phyloP scores from a whole-genome alignment of 2,329 filamentous ascomycete species.

The Ciborinia camelliae region DNA sequence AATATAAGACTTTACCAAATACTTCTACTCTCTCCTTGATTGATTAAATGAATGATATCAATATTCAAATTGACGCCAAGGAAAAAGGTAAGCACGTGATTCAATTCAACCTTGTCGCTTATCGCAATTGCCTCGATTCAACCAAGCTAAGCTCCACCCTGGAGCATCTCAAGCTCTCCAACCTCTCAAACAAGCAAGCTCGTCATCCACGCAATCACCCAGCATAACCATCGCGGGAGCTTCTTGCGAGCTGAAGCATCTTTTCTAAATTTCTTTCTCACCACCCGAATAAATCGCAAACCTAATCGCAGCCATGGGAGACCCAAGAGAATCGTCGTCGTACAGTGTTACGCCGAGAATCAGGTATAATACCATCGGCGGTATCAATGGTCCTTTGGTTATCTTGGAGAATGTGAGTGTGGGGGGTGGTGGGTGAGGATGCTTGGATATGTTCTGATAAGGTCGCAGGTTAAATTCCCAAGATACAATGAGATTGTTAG shows the following conservation, averaged over 20 bases:
- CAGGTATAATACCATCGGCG: slow-evolving; percentile 97
- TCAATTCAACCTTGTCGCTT: slow-evolving; percentile 17
- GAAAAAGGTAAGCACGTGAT: neutral
- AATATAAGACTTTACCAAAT: neutral
- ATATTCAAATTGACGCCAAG: neutral
- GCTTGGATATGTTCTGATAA: slow-evolving; percentile 25
- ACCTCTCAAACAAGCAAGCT: slow-evolving; percentile 20
- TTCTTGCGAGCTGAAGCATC: slow-evolving; percentile 18
- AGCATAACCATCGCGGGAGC: slow-evolving; percentile 18
- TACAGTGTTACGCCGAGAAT: slow-evolving; percentile 62
- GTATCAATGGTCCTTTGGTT: slow-evolving; percentile 96
- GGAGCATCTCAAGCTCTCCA: slow-evolving; percentile 21
- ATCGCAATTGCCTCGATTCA: slow-evolving; percentile 22
- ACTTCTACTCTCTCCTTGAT: neutral
- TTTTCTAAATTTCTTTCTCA: neutral
- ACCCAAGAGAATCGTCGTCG: slow-evolving; percentile 40
- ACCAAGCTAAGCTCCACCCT: slow-evolving; percentile 20
- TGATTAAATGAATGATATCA: neutral
- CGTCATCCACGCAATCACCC: slow-evolving; percentile 10
- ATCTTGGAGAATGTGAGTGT: slow-evolving; percentile 87
- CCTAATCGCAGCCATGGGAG: slow-evolving; percentile 34
- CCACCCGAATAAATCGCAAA: neutral
- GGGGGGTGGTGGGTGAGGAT: neutral
- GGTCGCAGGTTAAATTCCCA: slow-evolving; percentile 87
- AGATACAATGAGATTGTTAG: slow-evolving; percentile 97